Conservation (phyloP, 352 stramenopile genomes). For the Peronosclerospora sorghi region DNA sequence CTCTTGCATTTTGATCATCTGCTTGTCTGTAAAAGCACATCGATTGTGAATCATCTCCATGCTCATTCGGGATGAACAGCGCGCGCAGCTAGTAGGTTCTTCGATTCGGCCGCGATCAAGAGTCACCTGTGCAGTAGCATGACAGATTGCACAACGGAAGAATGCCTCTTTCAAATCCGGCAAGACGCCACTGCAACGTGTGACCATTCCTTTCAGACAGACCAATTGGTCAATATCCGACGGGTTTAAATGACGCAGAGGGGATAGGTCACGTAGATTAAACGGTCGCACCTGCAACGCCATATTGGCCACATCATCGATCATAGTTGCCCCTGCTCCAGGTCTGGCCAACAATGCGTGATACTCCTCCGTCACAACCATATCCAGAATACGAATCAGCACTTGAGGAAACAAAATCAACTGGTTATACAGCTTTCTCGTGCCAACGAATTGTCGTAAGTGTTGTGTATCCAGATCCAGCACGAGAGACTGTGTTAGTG, state of each 20-base stretch:
- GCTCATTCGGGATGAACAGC: constrained; percentile 86
- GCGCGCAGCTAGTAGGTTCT: constrained; percentile 85
- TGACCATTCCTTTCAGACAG: constrained; percentile 96
- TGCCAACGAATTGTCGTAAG: constrained; percentile 65
- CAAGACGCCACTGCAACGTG: constrained; percentile 92
- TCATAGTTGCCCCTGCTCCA: constrained; percentile 16
- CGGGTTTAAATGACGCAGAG: constrained; percentile 94
- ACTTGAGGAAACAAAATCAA: constrained; percentile 92
- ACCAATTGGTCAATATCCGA: constrained; percentile 96
- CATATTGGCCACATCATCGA: constrained; percentile 38
- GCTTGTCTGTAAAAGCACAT: constrained; percentile 97
- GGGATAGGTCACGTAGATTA: constrained; percentile 89
- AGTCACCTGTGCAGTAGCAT: constrained; percentile 81
- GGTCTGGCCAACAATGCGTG: constrained; percentile 27
- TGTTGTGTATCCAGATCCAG: constrained; percentile 90
- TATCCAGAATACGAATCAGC: constrained; percentile 95
- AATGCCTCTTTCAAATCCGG: constrained; percentile 97
- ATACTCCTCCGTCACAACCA: constrained; percentile 91
- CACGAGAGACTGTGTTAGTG: constrained; percentile 71
- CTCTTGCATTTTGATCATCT: constrained; percentile 97
- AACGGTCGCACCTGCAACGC: constrained; percentile 94
- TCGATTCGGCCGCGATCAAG: constrained; percentile 94
- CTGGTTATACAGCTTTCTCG: constrained; percentile 92
- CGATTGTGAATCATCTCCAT: constrained; percentile 97
- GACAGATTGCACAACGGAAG: constrained; percentile 93